Base-by-base conservation (phyloP, 192 early-diverging fungal species). In the Rhizoclosmatium sp. region DNA sequence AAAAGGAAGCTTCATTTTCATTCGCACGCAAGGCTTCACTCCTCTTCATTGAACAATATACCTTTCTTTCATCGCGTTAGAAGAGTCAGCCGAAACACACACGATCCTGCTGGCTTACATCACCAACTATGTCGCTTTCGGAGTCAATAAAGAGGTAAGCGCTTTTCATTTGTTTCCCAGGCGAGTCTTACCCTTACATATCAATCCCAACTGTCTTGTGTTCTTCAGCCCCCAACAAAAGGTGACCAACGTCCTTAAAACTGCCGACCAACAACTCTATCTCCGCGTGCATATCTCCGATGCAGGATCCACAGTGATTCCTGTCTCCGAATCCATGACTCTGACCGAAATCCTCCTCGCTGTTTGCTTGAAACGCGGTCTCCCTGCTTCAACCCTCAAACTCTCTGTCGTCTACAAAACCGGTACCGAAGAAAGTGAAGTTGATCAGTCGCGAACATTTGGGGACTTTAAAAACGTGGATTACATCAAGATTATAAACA, bases 331-430 rank as follows among this genome's bases (percentile, higher is more conserved):
- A 39, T 85, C 83, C 51, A 86, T 84, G 83, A 80, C 81, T 14
- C 82, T 87, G 76, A 80, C 81, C 80, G 86, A 87, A 47, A 71
- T 86, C 9, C 71, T 87, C 1, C 81, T 84, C n/a, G 44, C 65
- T 61, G 77, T 78, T 2, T 87, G 86, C 70, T 82, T 81, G 60
- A 79, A 84, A 71, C 70, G 70, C 58, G 58, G 70, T n/a, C 70
- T 72, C 2, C 7, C 19, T 39, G 70, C 44, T 7, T 21, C 70
- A 2, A 19, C 21, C 31, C 70, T 72, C 21, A 59, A 59, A 59
- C 7, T 59, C 10, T 10, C 49, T 7, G 12, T 72, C 54, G 70
- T 71, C 31, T 59, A 58, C 39, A 9, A 39, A 23, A 45, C 51
- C 41, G 70, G 70, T 16, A 71, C 9, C 49, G 70, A 58, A 23